Base-by-base conservation (phyloP, 2,329 filamentous ascomycete genomes). In the Ophiosphaerella narmari region DNA sequence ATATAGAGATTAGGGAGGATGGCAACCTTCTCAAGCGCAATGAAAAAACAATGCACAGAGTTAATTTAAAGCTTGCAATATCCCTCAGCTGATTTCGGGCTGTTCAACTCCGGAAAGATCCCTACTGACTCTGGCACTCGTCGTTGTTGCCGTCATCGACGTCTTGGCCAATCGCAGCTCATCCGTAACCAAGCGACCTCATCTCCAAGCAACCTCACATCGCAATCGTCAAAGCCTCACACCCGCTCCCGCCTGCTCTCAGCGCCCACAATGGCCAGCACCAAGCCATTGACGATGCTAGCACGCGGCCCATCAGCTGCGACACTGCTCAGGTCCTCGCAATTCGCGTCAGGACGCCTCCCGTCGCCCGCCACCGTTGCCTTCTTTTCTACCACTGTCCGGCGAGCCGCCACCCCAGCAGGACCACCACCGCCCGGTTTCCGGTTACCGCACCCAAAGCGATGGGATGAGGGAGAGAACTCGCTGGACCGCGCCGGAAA, bases 401-500 rank as follows among this genome's bases (percentile, higher is more conserved):
- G 71, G 60, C 78, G 79, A 67, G 74, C 78, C 71, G 83, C 83
- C 66, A 79, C 89, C 40, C 90, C 91, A 57, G 81, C 83, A 59
- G 91, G 92, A 41, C 86, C 90, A 62, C 90, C 91, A 61, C 89
- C 90, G 50, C 79, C 86, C 62, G 86, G 87, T 59, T 97, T 96
- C 82, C 86, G 94, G 64, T 81, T 92, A 66, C 83, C 86, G 67
- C 82, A 80, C 57, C 86, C 83, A 43, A 83, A 86, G 73, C 78
- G 85, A 78, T 97, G 91, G 91, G 86, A 95, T 62, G 84, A 95
- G 75, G 81, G 83, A 56, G 91, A 96, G 73, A 85, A 82, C 59
- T 84, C 88, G 32, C 78, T 95, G 63, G 91, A 97, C 77, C 88
- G 87, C 74, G 82, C 91, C 57, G 91, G 90, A 65, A 94, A 92